Evolutionary conservation across 75 land plant species (phyloP).

Genomic region (Ceratopteris richardii): DNA sequence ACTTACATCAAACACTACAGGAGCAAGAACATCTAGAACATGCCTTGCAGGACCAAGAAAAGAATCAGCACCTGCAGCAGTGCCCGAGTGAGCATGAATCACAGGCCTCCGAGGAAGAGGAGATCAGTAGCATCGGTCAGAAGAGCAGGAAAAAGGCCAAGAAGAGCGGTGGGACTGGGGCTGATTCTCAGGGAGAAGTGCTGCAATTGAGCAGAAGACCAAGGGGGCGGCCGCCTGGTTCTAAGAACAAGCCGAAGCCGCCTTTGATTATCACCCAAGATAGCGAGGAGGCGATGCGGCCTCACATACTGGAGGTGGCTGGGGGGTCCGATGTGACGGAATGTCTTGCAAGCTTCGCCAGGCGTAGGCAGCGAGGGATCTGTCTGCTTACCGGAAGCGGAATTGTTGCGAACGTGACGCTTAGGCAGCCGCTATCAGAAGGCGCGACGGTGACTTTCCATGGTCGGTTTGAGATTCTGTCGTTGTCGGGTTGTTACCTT

Average conservation of each 20-base stretch:
- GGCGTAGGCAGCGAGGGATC: slow-evolving; percentile 54
- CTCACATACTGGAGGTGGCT: slow-evolving; percentile 77
- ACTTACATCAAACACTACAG: slow-evolving; percentile 4
- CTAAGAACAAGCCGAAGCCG: slow-evolving; percentile 96
- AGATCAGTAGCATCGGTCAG: slow-evolving; percentile 1
- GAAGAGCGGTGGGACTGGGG: neutral
- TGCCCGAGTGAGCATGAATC: neutral
- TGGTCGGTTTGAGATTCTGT: slow-evolving; percentile 83
- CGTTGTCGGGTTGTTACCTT: slow-evolving; percentile 60
- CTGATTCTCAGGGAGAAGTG: slow-evolving; percentile 23
- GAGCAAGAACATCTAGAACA: slow-evolving; percentile 8
- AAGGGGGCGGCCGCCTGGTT: slow-evolving; percentile 90
- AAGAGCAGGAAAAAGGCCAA: neutral
- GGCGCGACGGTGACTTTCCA: slow-evolving; percentile 67
- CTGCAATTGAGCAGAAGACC: slow-evolving; percentile 34
- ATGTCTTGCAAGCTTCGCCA: slow-evolving; percentile 39
- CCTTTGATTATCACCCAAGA: slow-evolving; percentile 70
- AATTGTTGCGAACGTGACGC: slow-evolving; percentile 67
- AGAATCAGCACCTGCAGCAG: slow-evolving; percentile 5
- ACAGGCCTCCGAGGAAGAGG: slow-evolving; percentile 3
- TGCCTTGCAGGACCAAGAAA: neutral
- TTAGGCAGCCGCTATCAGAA: slow-evolving; percentile 60
- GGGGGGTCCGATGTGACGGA: slow-evolving; percentile 61
- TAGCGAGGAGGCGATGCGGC: slow-evolving; percentile 61
- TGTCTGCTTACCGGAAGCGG: slow-evolving; percentile 71